phyloP scores from a whole-genome alignment of 768 basidiomycete species.

The Xerocomellus intermedius region DNA sequence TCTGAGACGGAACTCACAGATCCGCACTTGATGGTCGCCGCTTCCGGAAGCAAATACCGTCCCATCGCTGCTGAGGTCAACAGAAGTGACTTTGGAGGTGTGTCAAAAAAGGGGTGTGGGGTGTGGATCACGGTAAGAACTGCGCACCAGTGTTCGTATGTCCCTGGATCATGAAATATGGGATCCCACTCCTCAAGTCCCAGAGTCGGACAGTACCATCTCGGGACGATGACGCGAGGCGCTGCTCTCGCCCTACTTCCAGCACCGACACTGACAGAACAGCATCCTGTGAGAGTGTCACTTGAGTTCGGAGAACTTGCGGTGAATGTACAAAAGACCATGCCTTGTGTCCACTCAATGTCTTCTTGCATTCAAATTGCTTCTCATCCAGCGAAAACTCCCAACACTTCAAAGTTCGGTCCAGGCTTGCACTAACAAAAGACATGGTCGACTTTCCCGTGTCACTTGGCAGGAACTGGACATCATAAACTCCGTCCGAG shows the following conservation, averaged over 20 bases:
- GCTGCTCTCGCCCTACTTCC: conserved; percentile 33
- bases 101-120: conserved; percentile 11
- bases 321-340: neutral
- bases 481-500: conserved; percentile 29
- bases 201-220: conserved; percentile 38
- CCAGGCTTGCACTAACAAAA: conserved; percentile 32
- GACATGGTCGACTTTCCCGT: conserved; percentile 26
- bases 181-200: conserved; percentile 32
- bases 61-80: conserved; percentile 37
- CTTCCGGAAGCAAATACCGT: conserved; percentile 36
- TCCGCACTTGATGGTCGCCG: conserved; percentile 37
- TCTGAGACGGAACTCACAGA: conserved; percentile 29
- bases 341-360: conserved; percentile 32
- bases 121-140: conserved; percentile 21
- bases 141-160: conserved; percentile 35
- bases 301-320: neutral
- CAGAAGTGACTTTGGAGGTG: conserved; percentile 33
- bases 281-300: conserved; percentile 23
- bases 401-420: conserved; percentile 42
- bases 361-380: conserved; percentile 29
- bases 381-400: conserved; percentile 35
- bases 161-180: conserved; percentile 37
- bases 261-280: conserved; percentile 31
- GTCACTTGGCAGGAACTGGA: conserved; percentile 30
- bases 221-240: conserved; percentile 38